Evolutionary conservation across 1,284 basidiomycete species (phyloP), one percentile per base, ranked within the genome.

Genomic region (Cryptococcus wingfieldii): DNA sequence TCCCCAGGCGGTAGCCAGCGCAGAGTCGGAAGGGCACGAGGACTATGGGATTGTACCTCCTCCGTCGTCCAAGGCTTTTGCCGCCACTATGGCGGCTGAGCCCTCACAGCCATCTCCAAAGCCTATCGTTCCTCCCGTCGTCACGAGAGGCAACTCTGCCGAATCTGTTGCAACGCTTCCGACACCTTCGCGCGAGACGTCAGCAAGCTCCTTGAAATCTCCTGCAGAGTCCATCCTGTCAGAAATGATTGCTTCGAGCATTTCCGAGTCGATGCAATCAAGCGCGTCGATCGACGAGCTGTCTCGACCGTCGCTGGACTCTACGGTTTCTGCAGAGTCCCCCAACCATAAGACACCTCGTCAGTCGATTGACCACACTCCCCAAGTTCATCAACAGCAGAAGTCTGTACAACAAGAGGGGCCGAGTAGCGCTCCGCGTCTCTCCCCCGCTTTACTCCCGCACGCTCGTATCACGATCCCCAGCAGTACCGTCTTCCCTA

Each of bases 401-500:
- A 34, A 16, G 7, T 34, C 9, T 47, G 38, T 18, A 27, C 43
- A 37, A 19, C 51, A 18, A 27, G 13, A 18, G 14, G 18, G 19
- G 23, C n/a, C 38, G 9, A 31, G n/a, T 14, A 16, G 8, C 8
- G 13, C 16, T 44, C 53, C 46, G 23, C 47, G 56, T 5, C 62
- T 77, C 43, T 62, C 68, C 3, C 58, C 70, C 1, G 52, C 66
- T 8, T 65, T 76, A 8, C 66, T 77, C 0, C 68, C 75, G 18
- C 69, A 75, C 51, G 64, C 74, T 10, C 63, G 69, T 5, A 59
- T 77, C 27, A 61, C 70, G 23, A 72, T 77, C 38, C 70, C 71
- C 28, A 75, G 71, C 39, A 68, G 70, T 34, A 70, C 69, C 5
- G 68, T 77, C 49, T 68, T 71, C 55, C 69, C 72, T 19, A 77